Conservation (phyloP, 208 protist species). For the Leishmania arabica region DNA sequence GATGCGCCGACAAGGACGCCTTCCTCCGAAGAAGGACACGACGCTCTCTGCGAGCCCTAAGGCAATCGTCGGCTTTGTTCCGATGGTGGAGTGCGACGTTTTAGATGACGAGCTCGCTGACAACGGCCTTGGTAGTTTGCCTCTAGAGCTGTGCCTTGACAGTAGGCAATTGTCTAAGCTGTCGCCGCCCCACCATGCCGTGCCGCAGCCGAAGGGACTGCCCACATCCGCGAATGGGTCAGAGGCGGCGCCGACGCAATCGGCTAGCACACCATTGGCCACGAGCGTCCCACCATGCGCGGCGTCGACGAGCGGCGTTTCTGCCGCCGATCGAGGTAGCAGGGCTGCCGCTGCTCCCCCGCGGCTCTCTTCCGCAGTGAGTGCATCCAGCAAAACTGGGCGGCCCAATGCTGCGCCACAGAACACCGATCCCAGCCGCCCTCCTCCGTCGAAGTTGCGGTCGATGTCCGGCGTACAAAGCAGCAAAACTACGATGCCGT, state of each 20-base stretch:
- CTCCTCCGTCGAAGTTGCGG: neutral
- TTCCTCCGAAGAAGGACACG: slow-evolving; percentile 4
- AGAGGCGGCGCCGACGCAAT: neutral
- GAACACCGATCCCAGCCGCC: neutral
- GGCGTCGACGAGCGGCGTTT: neutral
- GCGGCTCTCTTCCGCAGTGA: neutral
- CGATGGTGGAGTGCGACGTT: slow-evolving; percentile 20
- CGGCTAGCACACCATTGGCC: neutral
- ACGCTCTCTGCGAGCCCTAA: slow-evolving; percentile 15
- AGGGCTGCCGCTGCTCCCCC: neutral
- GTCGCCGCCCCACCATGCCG: neutral
- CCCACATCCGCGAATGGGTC: neutral
- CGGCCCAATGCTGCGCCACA: neutral
- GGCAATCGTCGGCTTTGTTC: slow-evolving; percentile 13
- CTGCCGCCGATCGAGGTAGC: neutral
- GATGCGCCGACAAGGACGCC: neutral
- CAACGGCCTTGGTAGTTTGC: slow-evolving; percentile 5
- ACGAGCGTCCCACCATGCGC: neutral
- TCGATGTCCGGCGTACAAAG: neutral
- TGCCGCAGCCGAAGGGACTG: neutral
- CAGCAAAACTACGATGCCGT: no score
- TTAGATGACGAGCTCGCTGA: slow-evolving; percentile 31
- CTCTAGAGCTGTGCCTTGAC: slow-evolving; percentile 7
- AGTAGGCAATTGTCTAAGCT: neutral
- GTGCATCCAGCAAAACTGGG: neutral